Evolutionary conservation across 176 grass and related monocot genomes (phyloP), one percentile per base, ranked within the genome.

Genomic region (Lolium rigidum): DNA sequence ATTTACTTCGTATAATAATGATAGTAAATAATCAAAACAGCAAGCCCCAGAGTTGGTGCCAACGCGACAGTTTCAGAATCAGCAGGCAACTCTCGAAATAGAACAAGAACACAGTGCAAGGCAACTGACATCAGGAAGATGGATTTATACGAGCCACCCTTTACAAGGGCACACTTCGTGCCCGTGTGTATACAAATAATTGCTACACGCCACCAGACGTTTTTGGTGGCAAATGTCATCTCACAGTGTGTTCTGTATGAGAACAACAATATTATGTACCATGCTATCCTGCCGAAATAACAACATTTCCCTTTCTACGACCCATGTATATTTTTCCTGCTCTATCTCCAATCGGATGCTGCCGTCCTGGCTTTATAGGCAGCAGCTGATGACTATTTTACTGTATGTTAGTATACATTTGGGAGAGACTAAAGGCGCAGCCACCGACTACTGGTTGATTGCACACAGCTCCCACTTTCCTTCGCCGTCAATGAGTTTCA

Each of bases 401-500:
- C 22, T 80, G 12, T 61, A 79, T 62, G 37, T 73, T 26, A 84
- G 24, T 72, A 77, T 44, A 84, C 68, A 84, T 55, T 66, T 66
- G 13, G 59, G 26, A 46, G 15, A 24, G 70, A 6, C 51, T 77
- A 78, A 49, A 71, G 17, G 9, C 11, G 13, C 63, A 49, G 35
- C 5, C 1, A 18, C 80, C 6, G 4, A 31, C 92, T 86, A 93
- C 41, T 93, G 88, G 70, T 94, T 83, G 80, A 99, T 99, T 67
- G 61, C 31, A 63, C 94, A 90, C 13, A 96, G 84, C 67, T 99
- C 92, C 94, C 97, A 99, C 43, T 95, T 99, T n/a, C 97, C 97
- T 77, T 96, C 97, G 8, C 94, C 97, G 28, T 99, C 97, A 21
- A 99, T 92, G 72, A 99, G 92, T 81, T 94, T 99, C 80, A 99